A percentile compares a stretch with the other conserved stretches of the same genome.
Evolutionary conservation across 768 basidiomycete species (phyloP).

Genomic region (Suillus paluster): DNA sequence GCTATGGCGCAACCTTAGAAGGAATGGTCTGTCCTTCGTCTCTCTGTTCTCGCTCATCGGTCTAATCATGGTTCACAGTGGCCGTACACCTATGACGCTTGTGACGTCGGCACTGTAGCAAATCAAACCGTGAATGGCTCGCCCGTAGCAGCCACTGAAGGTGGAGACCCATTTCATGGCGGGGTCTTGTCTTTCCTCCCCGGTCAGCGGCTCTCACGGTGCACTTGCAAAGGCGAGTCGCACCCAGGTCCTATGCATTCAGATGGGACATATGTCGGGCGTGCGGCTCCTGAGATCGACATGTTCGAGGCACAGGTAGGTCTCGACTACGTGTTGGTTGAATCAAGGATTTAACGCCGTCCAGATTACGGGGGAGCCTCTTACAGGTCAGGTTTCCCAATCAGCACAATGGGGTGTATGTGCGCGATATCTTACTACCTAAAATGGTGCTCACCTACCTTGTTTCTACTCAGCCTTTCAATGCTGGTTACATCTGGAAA

Average conservation of each 20-base stretch:
- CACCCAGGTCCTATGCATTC: conserved; percentile 82
- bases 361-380: conserved; percentile 51
- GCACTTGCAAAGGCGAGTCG: conserved; percentile 80
- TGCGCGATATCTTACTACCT: conserved; percentile 21
- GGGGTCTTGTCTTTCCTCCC: conserved; percentile 71
- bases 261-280: conserved; percentile 79
- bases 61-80: conserved; percentile 40
- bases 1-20: conserved; percentile 68
- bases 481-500: conserved; percentile 70
- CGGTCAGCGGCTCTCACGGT: conserved; percentile 83
- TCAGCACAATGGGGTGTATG: conserved; percentile 83
- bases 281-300: conserved; percentile 90
- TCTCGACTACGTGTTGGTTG: conserved; percentile 16
- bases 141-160: conserved; percentile 63
- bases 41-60: not conserved
- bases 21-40: conserved; percentile 43
- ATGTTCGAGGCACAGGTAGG: conserved; percentile 78
- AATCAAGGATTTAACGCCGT: conserved; percentile 23
- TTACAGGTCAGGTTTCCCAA: conserved; percentile 73
- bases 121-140: conserved; percentile 80
- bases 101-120: conserved; percentile 82
- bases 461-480: conserved; percentile 62
- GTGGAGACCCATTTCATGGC: conserved; percentile 54
- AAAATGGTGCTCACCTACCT: not conserved
- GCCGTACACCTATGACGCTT: conserved; percentile 73